Base-by-base conservation (phyloP, 73 alveolate species). In the Paraurostyla sp. region DNA sequence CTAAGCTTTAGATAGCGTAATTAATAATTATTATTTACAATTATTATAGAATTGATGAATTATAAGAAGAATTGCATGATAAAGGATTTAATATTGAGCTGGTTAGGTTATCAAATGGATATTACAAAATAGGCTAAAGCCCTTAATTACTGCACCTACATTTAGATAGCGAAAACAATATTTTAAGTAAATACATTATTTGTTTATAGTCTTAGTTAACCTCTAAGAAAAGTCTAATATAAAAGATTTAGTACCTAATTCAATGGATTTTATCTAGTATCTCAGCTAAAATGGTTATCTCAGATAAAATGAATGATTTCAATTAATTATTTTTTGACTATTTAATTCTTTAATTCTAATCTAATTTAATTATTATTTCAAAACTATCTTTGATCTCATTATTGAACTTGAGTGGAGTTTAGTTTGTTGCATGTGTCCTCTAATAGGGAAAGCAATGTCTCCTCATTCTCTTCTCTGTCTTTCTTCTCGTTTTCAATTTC, bases 401-500 rank as follows among this genome's bases (percentile, higher is more conserved):
- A 69, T 4, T 69, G 58, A 4, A 32, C 63, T 32, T 69, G 25
- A 33, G 84, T 43, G 3, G 68, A 38, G 84, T 95, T 96, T 59
- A 96, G 90, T 59, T 96, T 96, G 71, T 91, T 93, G 88, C 99
- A 96, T 20, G 99, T 94, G 76, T 96, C 99, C 85, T 96, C 99
- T 43, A 96, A 89, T 52, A 96, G 90, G 83, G 93, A 78, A 45
- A 96, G 88, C 43, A 96, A 93, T 50, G 96, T 95, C 86, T 95
- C 98, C 83, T 96, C 96, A 38, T 96, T 94, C 57, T 92, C 96
- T 71, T 96, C 98, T 75, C 99, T 94, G 54, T 92, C 94, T 86
- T 93, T 94, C 93, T 94, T 93, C 90, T 96, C 99, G 62, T 68
- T 80, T 83, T 96, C 98, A 23, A 95, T 91, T 83, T 96, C 99